Base-by-base conservation (phyloP, 106 monocot species). In the Allium sativum region DNA sequence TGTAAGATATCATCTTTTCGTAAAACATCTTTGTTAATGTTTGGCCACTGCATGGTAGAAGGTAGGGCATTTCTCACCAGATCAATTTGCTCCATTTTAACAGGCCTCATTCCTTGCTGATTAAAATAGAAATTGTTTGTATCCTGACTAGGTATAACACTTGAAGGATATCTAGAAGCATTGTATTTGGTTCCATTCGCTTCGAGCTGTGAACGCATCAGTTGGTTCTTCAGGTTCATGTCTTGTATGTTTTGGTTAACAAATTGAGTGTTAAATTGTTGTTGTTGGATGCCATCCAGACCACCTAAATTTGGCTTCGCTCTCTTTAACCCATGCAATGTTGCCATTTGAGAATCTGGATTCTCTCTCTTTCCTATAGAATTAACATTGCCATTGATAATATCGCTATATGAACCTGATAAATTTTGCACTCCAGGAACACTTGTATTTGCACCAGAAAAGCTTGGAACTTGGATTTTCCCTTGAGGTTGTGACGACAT, bases 41-140 rank as follows among this genome's bases (percentile, higher is more conserved):
- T 79, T 47, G 77, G 69, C 87, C 81, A 82, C 70, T 77, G 90
- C 42, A 66, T 61, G 51, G 61, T 20, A 43, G 77, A 67, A 16
- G 75, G 73, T 59, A 80, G 69, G 56, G 85, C 77, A 60, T 64
- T 65, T 70, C 80, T 81, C 64, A 74, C 42, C 8, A 67, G 42
- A 7, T 82, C 87, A 58, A 44, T 19, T 48, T 81, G 82, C 70
- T 87, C 90, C 47, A 87, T 79, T 65, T 91, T 96, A 6, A 79
- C 69, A 68, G 67, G 70, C 67, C 79, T 86, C 70, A 82, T 73
- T 9, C 72, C 75, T 41, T 77, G 79, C 61, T 86, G 89, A 70
- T 77, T 81, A 45, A 67, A 72, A 58, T 84, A 79, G 59, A 85
- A 73, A 64, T 65, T 52, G 52, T 74, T 78, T 59, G 74, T 16